Percentiles rank a stretch among this genome's conserved stretches.
These are phyloP conservation scores for Neurospora sp. DNA, from an alignment of 495 filamentous ascomycete genomes.

Conservation along the genomic window DNA sequence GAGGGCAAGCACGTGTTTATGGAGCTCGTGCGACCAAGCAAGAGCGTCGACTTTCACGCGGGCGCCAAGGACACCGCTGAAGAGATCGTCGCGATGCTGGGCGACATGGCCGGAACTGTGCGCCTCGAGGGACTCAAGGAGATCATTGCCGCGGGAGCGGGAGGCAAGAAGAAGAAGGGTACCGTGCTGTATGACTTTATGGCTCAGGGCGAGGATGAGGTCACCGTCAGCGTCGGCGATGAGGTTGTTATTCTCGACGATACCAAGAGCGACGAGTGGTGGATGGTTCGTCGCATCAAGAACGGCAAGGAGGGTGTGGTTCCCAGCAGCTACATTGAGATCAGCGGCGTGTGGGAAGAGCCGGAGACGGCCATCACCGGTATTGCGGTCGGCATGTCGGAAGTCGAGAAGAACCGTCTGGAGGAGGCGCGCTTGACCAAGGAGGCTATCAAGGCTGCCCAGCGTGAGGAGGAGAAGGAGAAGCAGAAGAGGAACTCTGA, in stretches of 20 bases:
- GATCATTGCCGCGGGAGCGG: conserved; percentile 68
- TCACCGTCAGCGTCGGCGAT: conserved; percentile 81
- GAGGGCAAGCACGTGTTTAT: conserved; percentile 98
- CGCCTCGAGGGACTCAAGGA: conserved; percentile 78
- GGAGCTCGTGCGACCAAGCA: conserved; percentile 81
- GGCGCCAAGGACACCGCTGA: conserved; percentile 94
- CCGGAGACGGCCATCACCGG: conserved; percentile 36
- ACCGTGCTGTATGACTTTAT: conserved; percentile 88
- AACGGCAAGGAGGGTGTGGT: conserved; percentile 95
- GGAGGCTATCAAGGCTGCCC: conserved; percentile 54
- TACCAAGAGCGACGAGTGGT: conserved; percentile 92
- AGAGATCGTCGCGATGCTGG: conserved; percentile 80
- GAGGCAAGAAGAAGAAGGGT: conserved; percentile 59
- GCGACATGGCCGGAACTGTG: conserved; percentile 78
- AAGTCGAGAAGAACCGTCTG: conserved; percentile 69
- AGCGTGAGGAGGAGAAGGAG: conserved; percentile 43
- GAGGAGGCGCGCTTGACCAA: conserved; percentile 76
- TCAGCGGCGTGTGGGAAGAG: conserved; percentile 50
- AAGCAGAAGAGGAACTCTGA: conserved; percentile 42
- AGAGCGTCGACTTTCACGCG: conserved; percentile 91
- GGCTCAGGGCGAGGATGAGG: conserved; percentile 94
- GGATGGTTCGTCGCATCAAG: conserved; percentile 83
- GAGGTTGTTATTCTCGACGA: conserved; percentile 89
- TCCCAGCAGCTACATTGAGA: conserved; percentile 92
- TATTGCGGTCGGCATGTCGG: conserved; percentile 58